Evolutionary conservation across 371 early-diverging fungal genomes (phyloP).

Genomic region (Mortierella sp.): DNA sequence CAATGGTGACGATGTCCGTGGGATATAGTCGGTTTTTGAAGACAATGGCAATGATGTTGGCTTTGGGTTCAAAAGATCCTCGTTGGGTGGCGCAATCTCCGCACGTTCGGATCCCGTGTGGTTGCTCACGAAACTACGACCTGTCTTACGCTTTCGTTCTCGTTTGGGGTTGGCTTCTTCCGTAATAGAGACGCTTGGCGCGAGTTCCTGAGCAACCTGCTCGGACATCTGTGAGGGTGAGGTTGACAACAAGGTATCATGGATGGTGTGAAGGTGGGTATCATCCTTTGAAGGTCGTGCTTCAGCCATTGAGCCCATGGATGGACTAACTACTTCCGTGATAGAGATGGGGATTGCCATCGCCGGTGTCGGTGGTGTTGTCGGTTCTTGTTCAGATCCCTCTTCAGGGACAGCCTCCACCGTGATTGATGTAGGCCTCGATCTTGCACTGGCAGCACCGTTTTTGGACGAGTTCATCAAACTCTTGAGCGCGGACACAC

Average conservation of each 20-base stretch:
- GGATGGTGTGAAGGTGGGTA: neutral
- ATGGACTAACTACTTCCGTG: no score
- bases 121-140: neutral
- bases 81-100: neutral
- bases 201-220: no score
- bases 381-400: neutral
- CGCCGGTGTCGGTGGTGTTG: no score
- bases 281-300: no score
- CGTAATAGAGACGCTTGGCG: neutral
- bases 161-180: neutral
- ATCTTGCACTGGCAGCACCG: neutral
- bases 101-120: neutral
- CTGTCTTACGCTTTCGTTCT: constrained; percentile 14
- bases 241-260: neutral
- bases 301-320: neutral
- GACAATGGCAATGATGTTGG: neutral
- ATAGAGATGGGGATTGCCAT: no score
- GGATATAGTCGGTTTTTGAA: neutral
- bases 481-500: constrained; percentile 20
- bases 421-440: neutral
- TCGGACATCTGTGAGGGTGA: no score
- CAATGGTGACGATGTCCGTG: neutral
- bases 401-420: neutral
- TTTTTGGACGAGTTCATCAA: constrained; percentile 2
- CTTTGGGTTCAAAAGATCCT: neutral